Base-by-base conservation (phyloP, 345 rosid genomes). In the Pugionium cornutum region DNA sequence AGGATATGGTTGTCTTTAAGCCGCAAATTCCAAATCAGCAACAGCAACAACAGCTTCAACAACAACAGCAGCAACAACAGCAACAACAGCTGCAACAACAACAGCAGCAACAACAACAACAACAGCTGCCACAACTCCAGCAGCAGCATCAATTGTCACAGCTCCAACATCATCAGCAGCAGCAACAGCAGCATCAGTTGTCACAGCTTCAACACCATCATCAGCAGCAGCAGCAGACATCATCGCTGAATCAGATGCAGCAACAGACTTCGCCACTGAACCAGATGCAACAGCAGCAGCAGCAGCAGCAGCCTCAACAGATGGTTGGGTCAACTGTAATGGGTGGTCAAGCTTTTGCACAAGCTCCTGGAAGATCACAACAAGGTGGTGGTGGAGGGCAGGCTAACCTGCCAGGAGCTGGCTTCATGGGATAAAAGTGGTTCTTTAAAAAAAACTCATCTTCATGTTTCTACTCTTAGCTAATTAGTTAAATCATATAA, bases 1-100 rank as follows among this genome's bases (percentile, higher is more conserved):
- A 92, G 96, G 97, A 94, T 78, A 86, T 90, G 99, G 99, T 88
- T 67, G 96, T 88, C 50, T 94, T 94, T 68, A 88, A 84, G 78
- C 96, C 97, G 0, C 95, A 94, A 80, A 79, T 86, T 69, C 70
- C 90, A 3, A 88, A 83, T 77, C 95, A 83, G 78, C 96, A 73
- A 5, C 81, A 76, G 26, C 84, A 76, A 26, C 80, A 70, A 7
- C 82, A 58, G 5, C 77, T 55, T 4, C 78, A 64, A 10, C 79
- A 54, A 4, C 69, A 4, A 1, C 78, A 68, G 2, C 77, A 62
- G 26, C 74, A 47, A 0, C 87, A 71, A 3, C 80, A 61, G 0
- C 67, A 64, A 5, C 83, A 74, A 2, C 84, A 72, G 31, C 78
- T 44, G 0, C 89, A 72, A 18, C 76, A 73, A 5, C 78, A 68